A percentile compares a stretch with the other conserved stretches of the same genome.
These are phyloP conservation scores for Amanita molliuscula DNA, from an alignment of 768 basidiomycete genomes.

Conservation along the genomic window DNA sequence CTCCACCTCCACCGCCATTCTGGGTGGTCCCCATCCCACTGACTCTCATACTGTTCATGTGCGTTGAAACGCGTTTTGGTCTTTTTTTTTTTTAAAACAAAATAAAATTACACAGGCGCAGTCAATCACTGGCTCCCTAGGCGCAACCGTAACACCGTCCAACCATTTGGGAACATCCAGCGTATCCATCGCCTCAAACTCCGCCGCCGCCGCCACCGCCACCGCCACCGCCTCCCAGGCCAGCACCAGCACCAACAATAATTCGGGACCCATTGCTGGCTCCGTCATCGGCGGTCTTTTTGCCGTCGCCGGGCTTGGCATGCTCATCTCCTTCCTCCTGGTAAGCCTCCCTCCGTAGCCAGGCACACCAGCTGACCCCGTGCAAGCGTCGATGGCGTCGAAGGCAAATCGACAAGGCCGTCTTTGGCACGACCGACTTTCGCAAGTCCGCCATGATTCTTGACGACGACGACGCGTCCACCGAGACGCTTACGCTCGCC, in stretches of 20 bases:
- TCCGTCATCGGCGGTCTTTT: constrained; percentile 37
- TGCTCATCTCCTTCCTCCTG: constrained; percentile 35
- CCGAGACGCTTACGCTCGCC: constrained; percentile 20
- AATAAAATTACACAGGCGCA: not conserved
- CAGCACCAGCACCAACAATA: not conserved
- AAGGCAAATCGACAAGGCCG: constrained; percentile 25
- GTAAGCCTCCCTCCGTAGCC: constrained; percentile 19
- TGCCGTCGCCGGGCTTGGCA: constrained; percentile 28
- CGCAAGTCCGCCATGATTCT: constrained; percentile 54
- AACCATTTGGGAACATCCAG: not conserved
- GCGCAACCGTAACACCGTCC: not conserved
- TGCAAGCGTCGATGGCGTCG: constrained; percentile 36
- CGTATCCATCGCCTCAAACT: not conserved
- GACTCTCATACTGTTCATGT: not conserved
- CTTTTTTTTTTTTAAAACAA: not conserved
- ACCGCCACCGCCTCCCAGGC: not conserved
- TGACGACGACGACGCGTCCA: constrained; percentile 43
- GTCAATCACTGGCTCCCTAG: not conserved
- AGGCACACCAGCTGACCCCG: not conserved
- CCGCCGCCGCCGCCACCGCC: not conserved
- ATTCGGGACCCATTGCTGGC: constrained; percentile 24
- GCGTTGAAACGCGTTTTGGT: not conserved
- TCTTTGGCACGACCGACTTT: constrained; percentile 49
- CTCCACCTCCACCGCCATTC: not conserved
- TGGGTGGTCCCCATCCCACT: too few species aligned